These are phyloP conservation scores for Limonium bicolor DNA, from an alignment of 148 eudicot species.

Conservation along the genomic window DNA sequence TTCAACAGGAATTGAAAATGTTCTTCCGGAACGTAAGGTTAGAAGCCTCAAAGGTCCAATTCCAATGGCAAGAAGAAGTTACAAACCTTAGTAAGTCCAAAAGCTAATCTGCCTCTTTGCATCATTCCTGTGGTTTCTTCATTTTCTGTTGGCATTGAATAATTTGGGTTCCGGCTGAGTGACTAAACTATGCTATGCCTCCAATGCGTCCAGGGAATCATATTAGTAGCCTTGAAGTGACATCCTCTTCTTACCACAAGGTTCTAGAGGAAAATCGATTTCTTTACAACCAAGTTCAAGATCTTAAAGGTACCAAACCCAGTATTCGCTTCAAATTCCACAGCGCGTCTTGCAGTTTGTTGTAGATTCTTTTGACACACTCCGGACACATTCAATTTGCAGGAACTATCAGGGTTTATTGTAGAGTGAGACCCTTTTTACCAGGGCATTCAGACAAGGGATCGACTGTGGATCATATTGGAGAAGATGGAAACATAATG, in stretches of 20 bases:
- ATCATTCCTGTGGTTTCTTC: no score
- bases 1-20: constrained; percentile 47
- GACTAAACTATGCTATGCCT: constrained; percentile 3
- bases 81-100: constrained; percentile 41
- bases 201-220: constrained; percentile 74
- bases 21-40: constrained; percentile 31
- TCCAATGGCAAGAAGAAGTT: constrained; percentile 60
- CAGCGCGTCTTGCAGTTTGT: no score
- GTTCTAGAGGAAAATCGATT: constrained; percentile 84
- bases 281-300: constrained; percentile 89
- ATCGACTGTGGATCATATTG: constrained; percentile 81
- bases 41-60: constrained; percentile 38
- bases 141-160: no score
- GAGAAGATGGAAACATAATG: constrained; percentile 87
- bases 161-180: no score
- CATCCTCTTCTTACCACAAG: constrained; percentile 78
- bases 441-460: constrained; percentile 33
- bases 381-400: no score
- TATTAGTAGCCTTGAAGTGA: constrained; percentile 56
- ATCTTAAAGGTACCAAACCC: constrained; percentile 56
- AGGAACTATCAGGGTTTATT: constrained; percentile 92
- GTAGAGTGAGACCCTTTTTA: constrained; percentile 81
- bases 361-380: no score
- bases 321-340: not conserved
- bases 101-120: not conserved